Evolutionary conservation across 768 basidiomycete genomes (phyloP).

Genomic region (Lactarius hengduanensis): DNA sequence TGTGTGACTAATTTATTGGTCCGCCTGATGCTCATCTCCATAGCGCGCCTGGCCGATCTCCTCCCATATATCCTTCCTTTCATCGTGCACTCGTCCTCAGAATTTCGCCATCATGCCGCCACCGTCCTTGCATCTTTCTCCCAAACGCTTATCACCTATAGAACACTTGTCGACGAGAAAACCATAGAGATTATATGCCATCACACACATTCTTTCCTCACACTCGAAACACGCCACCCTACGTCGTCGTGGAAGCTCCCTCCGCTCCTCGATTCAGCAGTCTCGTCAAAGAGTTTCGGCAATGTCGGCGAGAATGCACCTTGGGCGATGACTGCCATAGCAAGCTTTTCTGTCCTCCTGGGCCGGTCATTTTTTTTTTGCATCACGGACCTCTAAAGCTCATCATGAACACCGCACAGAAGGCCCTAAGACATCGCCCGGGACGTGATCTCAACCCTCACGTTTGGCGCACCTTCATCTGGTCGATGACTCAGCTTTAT

Average conservation of each 20-base stretch:
- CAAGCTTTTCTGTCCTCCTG: slow-evolving; percentile 19
- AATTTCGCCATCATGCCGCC: slow-evolving; percentile 20
- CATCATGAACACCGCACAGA: slow-evolving; percentile 18
- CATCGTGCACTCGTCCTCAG: slow-evolving; percentile 16
- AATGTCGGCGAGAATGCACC: slow-evolving; percentile 14
- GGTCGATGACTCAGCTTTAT: slow-evolving; percentile 25
- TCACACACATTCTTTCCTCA: slow-evolving; percentile 21
- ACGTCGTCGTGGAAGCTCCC: slow-evolving; percentile 23
- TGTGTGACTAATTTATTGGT: slow-evolving; percentile 22
- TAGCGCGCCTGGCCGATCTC: slow-evolving; percentile 10
- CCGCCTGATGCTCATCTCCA: slow-evolving; percentile 13
- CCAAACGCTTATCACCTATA: slow-evolving; percentile 13
- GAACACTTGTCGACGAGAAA: slow-evolving; percentile 2
- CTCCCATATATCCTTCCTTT: slow-evolving; percentile 21
- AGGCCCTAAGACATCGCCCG: slow-evolving; percentile 12
- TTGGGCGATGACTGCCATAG: slow-evolving; percentile 20
- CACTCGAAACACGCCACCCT: slow-evolving; percentile 22
- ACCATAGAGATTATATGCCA: slow-evolving; percentile 17
- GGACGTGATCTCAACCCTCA: slow-evolving; percentile 24
- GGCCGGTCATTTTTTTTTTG: slow-evolving; percentile 20
- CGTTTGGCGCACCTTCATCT: slow-evolving; percentile 25
- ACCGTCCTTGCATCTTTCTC: slow-evolving; percentile 19
- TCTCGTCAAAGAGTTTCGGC: slow-evolving; percentile 8
- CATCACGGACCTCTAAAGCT: slow-evolving; percentile 22
- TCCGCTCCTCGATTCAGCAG: slow-evolving; percentile 16